Base-by-base conservation (phyloP, 495 filamentous ascomycete species). In the Margaritispora aquatica region DNA sequence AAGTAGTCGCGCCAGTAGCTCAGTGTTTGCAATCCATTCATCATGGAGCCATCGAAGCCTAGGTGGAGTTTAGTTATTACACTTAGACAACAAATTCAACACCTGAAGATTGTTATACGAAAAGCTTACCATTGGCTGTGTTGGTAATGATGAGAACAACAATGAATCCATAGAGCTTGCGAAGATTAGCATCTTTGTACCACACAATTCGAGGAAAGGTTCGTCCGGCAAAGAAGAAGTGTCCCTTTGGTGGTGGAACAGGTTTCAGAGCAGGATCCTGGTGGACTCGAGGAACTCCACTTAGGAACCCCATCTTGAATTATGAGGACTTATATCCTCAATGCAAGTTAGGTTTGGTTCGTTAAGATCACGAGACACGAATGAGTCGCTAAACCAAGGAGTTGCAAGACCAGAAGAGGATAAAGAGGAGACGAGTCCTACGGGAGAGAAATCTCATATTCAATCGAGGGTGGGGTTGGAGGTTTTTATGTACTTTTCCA, bases 21-120 rank as follows among this genome's bases (percentile, higher is more conserved):
- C n/a, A 65, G 21, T 10, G 58, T 34, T 36, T 65, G 62, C 11
- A 61, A 38, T 26, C 62, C 62, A 53, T 65, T 79, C 70, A 77
- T 75, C 70, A 78, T 71, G 13, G 69, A 72, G 44, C 69, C 68
- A 49, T 63, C 60, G 20, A 58, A 54, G 15, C 51, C 48, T 24
- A 51, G n/a, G 26, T 5, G 29, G 38, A 5, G 5, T 13, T 34
- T 48, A 19, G 44, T n/a, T 26, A 23, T 23, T 22, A 3, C 20
- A 22, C 13, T 75, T 69, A 77, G 70, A 10, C 68, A 71, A 51
- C 70, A 66, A 34, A 44, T 54, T 13, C 29, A 46, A 2, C 55
- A 34, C 29, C 38, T 8, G 38, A 44, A 13, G 38, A 44, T 8
- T 15, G 38, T 8, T 8, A 34, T 34, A 13, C 5, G 5, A 5